Evolutionary conservation across 306 rosid genomes (phyloP), one percentile per base, ranked within the genome.

Genomic region (Sicyos edulis): DNA sequence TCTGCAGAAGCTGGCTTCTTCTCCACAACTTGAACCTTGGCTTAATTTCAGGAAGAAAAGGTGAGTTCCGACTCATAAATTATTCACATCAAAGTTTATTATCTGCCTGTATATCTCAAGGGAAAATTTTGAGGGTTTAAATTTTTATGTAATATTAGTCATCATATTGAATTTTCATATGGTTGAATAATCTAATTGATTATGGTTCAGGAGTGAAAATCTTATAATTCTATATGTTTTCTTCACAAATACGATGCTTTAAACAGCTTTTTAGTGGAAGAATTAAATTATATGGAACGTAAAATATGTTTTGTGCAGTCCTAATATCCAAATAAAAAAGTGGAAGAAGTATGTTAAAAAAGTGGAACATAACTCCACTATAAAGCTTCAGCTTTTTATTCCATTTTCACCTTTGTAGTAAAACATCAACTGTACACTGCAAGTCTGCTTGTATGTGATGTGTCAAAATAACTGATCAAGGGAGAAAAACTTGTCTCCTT

Each of bases 111-210:
- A 17, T 64, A 40, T 64, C 26, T 65, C 98, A 87, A 47, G 98
- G 91, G 93, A 92, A 92, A 0, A 88, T 16, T 34, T 62, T 32
- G 91, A 54, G 84, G 88, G 9, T 87, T 96, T 0, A 96, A 78
- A 2, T 87, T 96, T 10, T 90, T 86, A 5, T 87, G 85, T 10
- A 96, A 91, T 69, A 87, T 76, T 55, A 19, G 29, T 19, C 20
- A 5, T 19, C 15, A 55, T 55, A 55, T 2, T 55, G 7, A 9
- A 57, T 37, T 4, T 22, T 21, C 4, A 22, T 26, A 26, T 26
- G 65, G 19, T 59, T 14, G 10, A 21, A 21, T 57, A n/a, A 58
- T 11, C 40, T 1, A 3, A 20, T 20, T 58, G 37, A 10, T 58
- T 24, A 14, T 16, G 10, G 40, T 29, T 59, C 44, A 59, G 1